Conservation (phyloP, 2,329 filamentous ascomycete species). For the Talaromyces sp. region DNA sequence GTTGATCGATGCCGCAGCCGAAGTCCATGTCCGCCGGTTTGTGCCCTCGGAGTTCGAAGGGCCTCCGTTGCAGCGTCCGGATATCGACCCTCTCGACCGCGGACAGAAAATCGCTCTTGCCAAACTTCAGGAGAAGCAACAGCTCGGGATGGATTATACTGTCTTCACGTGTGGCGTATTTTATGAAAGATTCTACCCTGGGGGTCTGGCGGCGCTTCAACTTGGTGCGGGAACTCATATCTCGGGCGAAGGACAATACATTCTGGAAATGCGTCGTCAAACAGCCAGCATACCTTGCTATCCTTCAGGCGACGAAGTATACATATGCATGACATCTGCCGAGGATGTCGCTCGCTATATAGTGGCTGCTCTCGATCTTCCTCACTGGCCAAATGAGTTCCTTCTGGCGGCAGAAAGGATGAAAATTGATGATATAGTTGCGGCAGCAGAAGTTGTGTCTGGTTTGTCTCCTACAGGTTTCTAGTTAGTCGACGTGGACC, state of each 20-base stretch:
- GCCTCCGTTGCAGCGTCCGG: constrained; percentile 54
- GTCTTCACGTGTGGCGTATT: constrained; percentile 72
- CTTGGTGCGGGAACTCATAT: constrained; percentile 60
- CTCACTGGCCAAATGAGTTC: constrained; percentile 67
- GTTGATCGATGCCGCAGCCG: constrained; percentile 69
- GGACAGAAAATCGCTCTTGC: constrained; percentile 58
- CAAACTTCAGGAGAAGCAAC: constrained; percentile 55
- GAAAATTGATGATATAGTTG: constrained; percentile 60
- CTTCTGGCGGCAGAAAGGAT: constrained; percentile 67
- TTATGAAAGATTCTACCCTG: constrained; percentile 71
- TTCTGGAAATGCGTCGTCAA: constrained; percentile 61
- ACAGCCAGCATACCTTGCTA: constrained; percentile 61
- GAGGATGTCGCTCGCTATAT: constrained; percentile 70
- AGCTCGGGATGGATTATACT: constrained; percentile 62
- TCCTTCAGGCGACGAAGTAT: constrained; percentile 52
- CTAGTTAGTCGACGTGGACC: background rate
- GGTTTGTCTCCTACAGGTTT: constrained; percentile 31
- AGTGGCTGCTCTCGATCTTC: constrained; percentile 62
- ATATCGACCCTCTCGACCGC: constrained; percentile 61
- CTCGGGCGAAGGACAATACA: constrained; percentile 61
- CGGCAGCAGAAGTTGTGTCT: constrained; percentile 51
- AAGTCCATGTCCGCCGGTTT: constrained; percentile 65
- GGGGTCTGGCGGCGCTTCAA: constrained; percentile 59
- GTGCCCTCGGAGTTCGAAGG: constrained; percentile 77
- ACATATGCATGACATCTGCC: constrained; percentile 66